Evolutionary conservation across 805 yeast species (phyloP).

Genomic region (Metschnikowia gelsemii): DNA sequence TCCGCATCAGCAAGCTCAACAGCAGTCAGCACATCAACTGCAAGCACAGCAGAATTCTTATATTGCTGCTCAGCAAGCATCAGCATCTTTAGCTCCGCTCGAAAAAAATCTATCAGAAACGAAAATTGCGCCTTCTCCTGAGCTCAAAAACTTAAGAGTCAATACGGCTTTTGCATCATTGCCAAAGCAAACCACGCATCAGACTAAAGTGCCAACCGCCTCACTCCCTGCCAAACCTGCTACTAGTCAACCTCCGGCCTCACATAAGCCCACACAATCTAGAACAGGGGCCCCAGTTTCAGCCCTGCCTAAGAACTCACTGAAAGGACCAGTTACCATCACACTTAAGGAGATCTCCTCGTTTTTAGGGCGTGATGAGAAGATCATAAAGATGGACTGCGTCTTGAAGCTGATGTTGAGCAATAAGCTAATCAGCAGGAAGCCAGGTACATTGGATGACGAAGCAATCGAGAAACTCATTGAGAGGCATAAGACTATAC

Average conservation of each 20-base stretch:
- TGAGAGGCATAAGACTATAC: slow-evolving; percentile 20
- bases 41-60: slow-evolving; percentile 10
- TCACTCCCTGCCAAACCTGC: neutral
- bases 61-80: slow-evolving; percentile 18
- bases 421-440: slow-evolving; percentile 24
- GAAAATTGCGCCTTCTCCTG: slow-evolving; percentile 12
- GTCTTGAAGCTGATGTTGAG: slow-evolving; percentile 38
- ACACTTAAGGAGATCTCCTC: slow-evolving; percentile 36
- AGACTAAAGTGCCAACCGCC: neutral
- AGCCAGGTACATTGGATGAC: slow-evolving; percentile 25
- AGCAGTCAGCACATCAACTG: too few species aligned
- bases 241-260: neutral
- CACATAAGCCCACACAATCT: neutral
- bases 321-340: slow-evolving; percentile 17
- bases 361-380: slow-evolving; percentile 34
- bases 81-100: slow-evolving; percentile 8
- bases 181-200: slow-evolving; percentile 3
- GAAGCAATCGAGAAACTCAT: slow-evolving; percentile 34
- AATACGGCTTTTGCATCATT: slow-evolving; percentile 25
- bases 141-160: slow-evolving; percentile 16
- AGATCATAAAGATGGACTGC: slow-evolving; percentile 41
- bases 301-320: neutral
- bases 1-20: too few species aligned
- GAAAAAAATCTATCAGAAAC: slow-evolving; percentile 16
- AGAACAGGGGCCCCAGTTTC: neutral